These are phyloP conservation scores for Hansenula sp. DNA, from an alignment of 1,139 yeast genomes.

Conservation along the genomic window DNA sequence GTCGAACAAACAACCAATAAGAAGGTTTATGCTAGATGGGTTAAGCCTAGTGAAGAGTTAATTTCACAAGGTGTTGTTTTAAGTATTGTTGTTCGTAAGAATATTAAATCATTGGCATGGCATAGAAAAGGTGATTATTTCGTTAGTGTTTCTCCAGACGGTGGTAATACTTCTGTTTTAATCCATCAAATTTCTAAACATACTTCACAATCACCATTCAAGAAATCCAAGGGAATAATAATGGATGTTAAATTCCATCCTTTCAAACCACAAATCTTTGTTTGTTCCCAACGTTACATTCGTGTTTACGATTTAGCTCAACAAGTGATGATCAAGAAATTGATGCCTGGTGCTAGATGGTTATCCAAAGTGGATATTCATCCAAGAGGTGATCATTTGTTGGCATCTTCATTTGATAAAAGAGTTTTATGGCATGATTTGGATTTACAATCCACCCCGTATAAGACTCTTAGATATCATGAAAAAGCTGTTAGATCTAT, in stretches of 20 bases:
- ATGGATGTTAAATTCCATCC: slow-evolving; percentile 98
- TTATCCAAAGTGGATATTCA: slow-evolving; percentile 88
- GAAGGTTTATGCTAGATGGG: slow-evolving; percentile 74
- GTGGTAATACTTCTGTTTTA: slow-evolving; percentile 82
- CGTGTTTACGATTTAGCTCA: slow-evolving; percentile 87
- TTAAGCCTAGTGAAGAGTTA: slow-evolving; percentile 62
- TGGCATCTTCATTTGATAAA: slow-evolving; percentile 92
- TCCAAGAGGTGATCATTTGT: slow-evolving; percentile 91
- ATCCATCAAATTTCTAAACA: slow-evolving; percentile 95
- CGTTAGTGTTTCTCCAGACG: slow-evolving; percentile 89
- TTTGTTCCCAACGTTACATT: slow-evolving; percentile 89
- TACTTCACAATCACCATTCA: slow-evolving; percentile 95
- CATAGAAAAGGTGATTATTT: slow-evolving; percentile 97
- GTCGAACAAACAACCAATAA: slow-evolving; percentile 33
- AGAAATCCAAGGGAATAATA: slow-evolving; percentile 87
- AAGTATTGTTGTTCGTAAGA: slow-evolving; percentile 63
- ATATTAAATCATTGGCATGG: slow-evolving; percentile 87
- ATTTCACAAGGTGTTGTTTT: slow-evolving; percentile 73
- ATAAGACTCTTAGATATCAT: slow-evolving; percentile 92
- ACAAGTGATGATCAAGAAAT: slow-evolving; percentile 77
- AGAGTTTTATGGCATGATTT: slow-evolving; percentile 97
- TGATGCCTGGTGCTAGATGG: slow-evolving; percentile 96
- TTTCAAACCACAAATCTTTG: slow-evolving; percentile 88
- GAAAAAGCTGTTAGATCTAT: slow-evolving; percentile 91
- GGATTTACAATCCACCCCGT: slow-evolving; percentile 86